These are phyloP conservation scores for Pleurotus cornucopiae DNA, from an alignment of 768 basidiomycete species.

Conservation along the genomic window DNA sequence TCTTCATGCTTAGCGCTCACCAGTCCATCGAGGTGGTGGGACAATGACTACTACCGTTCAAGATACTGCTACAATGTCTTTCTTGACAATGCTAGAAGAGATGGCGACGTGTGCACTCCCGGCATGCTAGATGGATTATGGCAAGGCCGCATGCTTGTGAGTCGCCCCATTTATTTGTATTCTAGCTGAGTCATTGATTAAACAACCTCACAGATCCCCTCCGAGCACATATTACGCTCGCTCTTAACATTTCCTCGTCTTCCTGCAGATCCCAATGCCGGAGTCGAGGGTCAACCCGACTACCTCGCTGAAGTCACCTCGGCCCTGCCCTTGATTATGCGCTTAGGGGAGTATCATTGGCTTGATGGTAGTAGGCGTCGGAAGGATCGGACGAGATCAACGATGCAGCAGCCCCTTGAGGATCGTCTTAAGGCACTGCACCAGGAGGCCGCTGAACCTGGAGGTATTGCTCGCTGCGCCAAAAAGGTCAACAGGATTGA, in stretches of 20 bases:
- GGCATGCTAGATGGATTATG: conserved; percentile 55
- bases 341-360: conserved; percentile 50
- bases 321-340: conserved; percentile 53
- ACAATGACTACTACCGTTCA: conserved; percentile 57
- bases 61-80: conserved; percentile 36
- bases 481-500: conserved; percentile 16
- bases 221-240: too few relatives aligned
- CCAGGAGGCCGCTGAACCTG: conserved; percentile 19
- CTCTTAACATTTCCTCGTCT: too few relatives aligned
- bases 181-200: too few relatives aligned
- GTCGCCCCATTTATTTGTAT: conserved; percentile 17
- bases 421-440: too few relatives aligned
- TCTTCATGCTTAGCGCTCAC: too few relatives aligned
- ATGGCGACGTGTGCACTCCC: conserved; percentile 36
- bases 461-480: background rate
- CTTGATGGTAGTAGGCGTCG: conserved; percentile 10
- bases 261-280: too few relatives aligned
- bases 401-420: too few relatives aligned
- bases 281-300: too few relatives aligned
- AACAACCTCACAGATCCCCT: too few relatives aligned
- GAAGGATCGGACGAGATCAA: too few relatives aligned
- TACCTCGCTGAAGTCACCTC: background rate
- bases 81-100: conserved; percentile 20
- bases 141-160: conserved; percentile 60
- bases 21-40: conserved; percentile 32